phyloP scores from a whole-genome alignment of 2,329 filamentous ascomycete species.

The Ophiocordyceps robertsii region DNA sequence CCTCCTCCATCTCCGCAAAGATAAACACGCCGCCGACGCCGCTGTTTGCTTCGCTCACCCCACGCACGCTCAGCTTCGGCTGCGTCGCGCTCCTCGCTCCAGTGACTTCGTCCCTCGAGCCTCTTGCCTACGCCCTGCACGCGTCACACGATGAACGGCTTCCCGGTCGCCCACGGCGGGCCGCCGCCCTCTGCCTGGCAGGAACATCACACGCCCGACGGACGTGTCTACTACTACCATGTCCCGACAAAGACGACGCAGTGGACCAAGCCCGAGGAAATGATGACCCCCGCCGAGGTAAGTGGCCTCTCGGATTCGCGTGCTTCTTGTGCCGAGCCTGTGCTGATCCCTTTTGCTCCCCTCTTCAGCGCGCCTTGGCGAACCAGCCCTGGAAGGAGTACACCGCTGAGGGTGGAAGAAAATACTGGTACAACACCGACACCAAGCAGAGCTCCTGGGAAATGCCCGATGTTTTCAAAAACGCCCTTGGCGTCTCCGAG shows the following conservation, averaged over 20 bases:
- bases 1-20: background rate
- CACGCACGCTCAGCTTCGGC: background rate
- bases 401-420: constrained; percentile 69
- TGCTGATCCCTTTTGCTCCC: background rate
- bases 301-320: constrained; percentile 5
- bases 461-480: constrained; percentile 74
- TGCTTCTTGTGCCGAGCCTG: background rate
- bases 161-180: constrained; percentile 32
- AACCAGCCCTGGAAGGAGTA: constrained; percentile 91
- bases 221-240: constrained; percentile 87
- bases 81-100: background rate
- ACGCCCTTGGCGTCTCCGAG: constrained; percentile 49
- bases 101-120: background rate
- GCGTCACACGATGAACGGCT: constrained; percentile 42
- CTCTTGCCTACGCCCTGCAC: constrained; percentile 3
- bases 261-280: constrained; percentile 87
- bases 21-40: background rate
- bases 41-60: background rate
- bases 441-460: constrained; percentile 91
- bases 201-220: constrained; percentile 69
- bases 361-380: constrained; percentile 55
- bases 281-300: constrained; percentile 77
- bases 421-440: constrained; percentile 93
- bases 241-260: constrained; percentile 71
- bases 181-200: constrained; percentile 52